These are phyloP conservation scores for Phytophthora niederhauseri DNA, from an alignment of 352 stramenopile genomes.

Conservation along the genomic window DNA sequence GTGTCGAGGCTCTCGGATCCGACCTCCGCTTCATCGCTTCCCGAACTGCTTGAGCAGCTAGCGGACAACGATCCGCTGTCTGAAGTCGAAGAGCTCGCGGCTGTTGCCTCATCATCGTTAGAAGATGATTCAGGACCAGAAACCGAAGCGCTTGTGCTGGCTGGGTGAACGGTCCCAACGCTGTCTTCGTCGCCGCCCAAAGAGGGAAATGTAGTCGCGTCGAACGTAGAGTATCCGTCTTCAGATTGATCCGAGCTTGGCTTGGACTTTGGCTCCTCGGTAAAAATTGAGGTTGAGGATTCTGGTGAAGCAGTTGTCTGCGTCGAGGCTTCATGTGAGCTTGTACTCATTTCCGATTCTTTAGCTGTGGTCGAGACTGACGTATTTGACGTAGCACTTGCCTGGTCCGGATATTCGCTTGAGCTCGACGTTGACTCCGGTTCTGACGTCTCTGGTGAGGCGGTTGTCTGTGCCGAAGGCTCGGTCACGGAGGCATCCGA, in stretches of 20 bases:
- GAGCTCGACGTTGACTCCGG: no score
- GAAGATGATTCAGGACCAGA: slow-evolving; percentile 7
- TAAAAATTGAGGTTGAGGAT: not conserved
- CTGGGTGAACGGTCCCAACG: slow-evolving; percentile 18
- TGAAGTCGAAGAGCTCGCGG: not conserved
- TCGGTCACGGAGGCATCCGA: not conserved
- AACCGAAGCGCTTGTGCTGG: slow-evolving; percentile 8
- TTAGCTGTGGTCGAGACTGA: not conserved
- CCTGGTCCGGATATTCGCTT: no score
- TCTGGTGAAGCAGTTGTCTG: slow-evolving; percentile 8
- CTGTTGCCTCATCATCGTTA: not conserved
- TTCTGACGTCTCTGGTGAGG: not conserved
- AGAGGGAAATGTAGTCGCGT: slow-evolving; percentile 13
- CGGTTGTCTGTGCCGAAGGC: not conserved
- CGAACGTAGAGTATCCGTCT: slow-evolving; percentile 3
- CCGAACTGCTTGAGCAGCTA: not conserved
- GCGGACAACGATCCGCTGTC: not conserved
- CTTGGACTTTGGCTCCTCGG: not conserved
- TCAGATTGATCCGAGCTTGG: slow-evolving; percentile 7
- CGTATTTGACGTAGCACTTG: not conserved
- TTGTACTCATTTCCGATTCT: not conserved
- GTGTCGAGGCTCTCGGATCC: slow-evolving; percentile 13
- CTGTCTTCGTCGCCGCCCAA: slow-evolving; percentile 8
- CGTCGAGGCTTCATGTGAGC: not conserved
- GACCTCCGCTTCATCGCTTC: slow-evolving; percentile 3